These are phyloP conservation scores for Cyberlindnera americana DNA, from an alignment of 805 yeast species.

Conservation along the genomic window DNA sequence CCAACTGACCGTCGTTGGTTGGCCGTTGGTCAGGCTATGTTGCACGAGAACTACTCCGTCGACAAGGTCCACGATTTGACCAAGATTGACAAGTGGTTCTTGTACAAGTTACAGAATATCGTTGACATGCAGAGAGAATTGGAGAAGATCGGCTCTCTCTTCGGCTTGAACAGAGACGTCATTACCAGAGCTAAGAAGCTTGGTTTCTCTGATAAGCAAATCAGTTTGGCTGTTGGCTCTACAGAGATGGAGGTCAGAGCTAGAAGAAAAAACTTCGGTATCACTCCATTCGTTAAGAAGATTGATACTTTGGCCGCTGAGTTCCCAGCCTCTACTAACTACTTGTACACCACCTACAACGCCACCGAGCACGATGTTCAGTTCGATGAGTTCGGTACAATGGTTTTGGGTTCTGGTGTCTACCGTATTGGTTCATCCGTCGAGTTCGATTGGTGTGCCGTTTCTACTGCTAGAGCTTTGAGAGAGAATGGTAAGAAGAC, in stretches of 20 bases:
- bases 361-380: conserved; percentile 81
- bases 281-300: conserved; percentile 91
- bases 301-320: conserved; percentile 98
- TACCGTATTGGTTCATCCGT: conserved; percentile 98
- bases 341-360: conserved; percentile 92
- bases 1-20: conserved; percentile 97
- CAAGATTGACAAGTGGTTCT: conserved; percentile 94
- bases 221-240: conserved; percentile 69
- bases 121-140: conserved; percentile 84
- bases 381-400: conserved; percentile 85
- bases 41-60: conserved; percentile 87
- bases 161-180: conserved; percentile 61
- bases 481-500: conserved; percentile 86
- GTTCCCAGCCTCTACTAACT: conserved; percentile 96
- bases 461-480: conserved; percentile 90
- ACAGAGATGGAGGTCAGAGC: conserved; percentile 80
- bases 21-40: conserved; percentile 95
- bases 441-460: conserved; percentile 99
- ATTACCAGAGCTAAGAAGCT: conserved; percentile 81
- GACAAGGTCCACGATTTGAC: conserved; percentile 89
- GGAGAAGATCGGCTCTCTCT: conserved; percentile 58
- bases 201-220: conserved; percentile 95
- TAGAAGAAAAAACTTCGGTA: conserved; percentile 73
- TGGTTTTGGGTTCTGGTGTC: conserved; percentile 98
- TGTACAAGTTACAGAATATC: conserved; percentile 87